Evolutionary conservation across 306 rosid species (phyloP).

Genomic region (Pyrus betulifolia): DNA sequence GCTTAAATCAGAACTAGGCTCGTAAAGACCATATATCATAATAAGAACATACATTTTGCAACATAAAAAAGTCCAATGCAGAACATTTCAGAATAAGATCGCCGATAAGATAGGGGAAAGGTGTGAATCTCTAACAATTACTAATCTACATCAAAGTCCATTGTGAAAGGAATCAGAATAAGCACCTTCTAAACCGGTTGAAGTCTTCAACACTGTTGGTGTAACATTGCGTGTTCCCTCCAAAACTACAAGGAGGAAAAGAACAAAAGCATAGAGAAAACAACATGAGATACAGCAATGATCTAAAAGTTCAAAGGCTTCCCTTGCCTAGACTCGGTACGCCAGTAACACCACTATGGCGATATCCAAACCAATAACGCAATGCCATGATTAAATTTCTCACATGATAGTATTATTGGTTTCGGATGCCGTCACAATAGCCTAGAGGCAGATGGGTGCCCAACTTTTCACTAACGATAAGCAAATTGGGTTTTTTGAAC

Average conservation of each 20-base stretch:
- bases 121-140: background rate
- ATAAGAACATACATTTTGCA: background rate
- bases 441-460: background rate
- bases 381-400: no score
- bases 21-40: background rate
- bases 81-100: background rate
- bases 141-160: background rate
- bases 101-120: background rate
- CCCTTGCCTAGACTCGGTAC: background rate
- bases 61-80: conserved; percentile 1
- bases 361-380: no score
- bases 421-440: no score
- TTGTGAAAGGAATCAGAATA: conserved; percentile 3
- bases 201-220: conserved; percentile 62
- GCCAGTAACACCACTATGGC: no score
- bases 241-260: conserved; percentile 41
- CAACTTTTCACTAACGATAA: no score
- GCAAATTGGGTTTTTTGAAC: background rate
- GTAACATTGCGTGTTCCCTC: conserved; percentile 81
- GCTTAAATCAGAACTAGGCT: background rate
- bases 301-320: background rate
- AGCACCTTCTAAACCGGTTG: conserved; percentile 89
- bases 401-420: no score
- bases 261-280: conserved; percentile 9
- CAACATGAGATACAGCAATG: conserved; percentile 4